Evolutionary conservation across 306 rosid genomes (phyloP), one percentile per base, ranked within the genome.

Genomic region (Trifolium dubium): DNA sequence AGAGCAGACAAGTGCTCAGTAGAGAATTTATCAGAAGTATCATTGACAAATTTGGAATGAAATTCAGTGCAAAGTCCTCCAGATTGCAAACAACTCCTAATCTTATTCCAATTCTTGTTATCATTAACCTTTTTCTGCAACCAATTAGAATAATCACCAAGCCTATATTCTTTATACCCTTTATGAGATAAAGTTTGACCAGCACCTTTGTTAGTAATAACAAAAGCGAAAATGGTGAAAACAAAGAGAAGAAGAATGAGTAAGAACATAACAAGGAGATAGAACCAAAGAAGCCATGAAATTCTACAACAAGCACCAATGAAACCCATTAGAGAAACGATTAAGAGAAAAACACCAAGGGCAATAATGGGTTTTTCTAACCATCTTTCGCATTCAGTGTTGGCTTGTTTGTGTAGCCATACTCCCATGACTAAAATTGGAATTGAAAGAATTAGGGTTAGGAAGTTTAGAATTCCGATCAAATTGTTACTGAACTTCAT

Each of bases 61-160:
- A 84, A 84, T 0, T 34, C 46, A 2, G 81, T 10, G 68, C 98
- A 92, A 32, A 92, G 68, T 23, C 90, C 75, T 11, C 87, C 88
- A 15, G 83, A 78, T 3, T 71, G 35, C 34, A 92, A 80, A 44
- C 98, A 92, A 39, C 92, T 87, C 86, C 29, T 82, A 71, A 92
- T 87, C 70, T 67, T 80, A 65, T 82, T 75, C 98, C 98, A 92
- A 28, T 79, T 81, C 5, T 87, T 77, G 3, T 41, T 4, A 68
- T 69, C 71, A 19, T 58, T 83, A 13, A 92, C 98, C 64, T 88
- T 84, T 51, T 85, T 86, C 87, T 90, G 97, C 32, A 93, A 69
- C 98, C 96, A 93, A 62, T 87, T 73, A 0, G 98, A 93, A 80
- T 90, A 93, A 81, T 89, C 97, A 0, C 96, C 97, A 10, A 93